phyloP scores from a whole-genome alignment of 1,284 basidiomycete genomes.

The Melampsora larici-populina region DNA sequence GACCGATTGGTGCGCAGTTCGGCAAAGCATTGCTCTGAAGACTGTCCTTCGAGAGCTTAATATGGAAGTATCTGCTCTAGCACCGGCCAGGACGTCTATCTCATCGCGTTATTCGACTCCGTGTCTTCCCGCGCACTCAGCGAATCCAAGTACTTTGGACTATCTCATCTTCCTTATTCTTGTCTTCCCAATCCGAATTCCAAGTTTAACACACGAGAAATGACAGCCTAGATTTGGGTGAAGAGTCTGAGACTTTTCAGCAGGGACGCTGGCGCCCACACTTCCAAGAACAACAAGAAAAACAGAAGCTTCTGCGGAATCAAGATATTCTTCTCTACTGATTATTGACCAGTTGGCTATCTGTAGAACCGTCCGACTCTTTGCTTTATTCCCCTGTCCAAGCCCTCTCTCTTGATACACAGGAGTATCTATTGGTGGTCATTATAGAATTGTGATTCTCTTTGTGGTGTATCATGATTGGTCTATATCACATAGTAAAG shows the following conservation, averaged over 20 bases:
- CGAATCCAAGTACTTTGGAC: not conserved
- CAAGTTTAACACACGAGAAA: too few relatives aligned
- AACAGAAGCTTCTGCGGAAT: not conserved
- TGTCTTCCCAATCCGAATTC: too few relatives aligned
- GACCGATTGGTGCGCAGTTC: constrained; percentile 12
- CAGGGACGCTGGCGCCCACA: not conserved
- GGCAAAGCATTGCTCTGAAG: constrained; percentile 24
- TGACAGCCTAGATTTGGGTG: too few relatives aligned
- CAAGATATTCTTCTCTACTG: not conserved
- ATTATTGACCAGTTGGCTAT: not conserved
- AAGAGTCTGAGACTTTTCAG: not conserved
- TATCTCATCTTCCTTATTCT: constrained; percentile 5
- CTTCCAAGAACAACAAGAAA: not conserved
- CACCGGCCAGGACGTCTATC: not conserved
- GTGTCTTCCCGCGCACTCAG: too few relatives aligned
- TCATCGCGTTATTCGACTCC: too few relatives aligned
- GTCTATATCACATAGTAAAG: too few relatives aligned
- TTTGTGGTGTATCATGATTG: too few relatives aligned
- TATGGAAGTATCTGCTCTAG: not conserved
- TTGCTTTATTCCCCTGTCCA: too few relatives aligned
- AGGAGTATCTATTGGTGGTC: too few relatives aligned
- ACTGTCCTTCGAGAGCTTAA: constrained; percentile 10
- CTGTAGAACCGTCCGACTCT: too few relatives aligned
- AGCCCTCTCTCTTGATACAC: too few relatives aligned
- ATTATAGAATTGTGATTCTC: too few relatives aligned